Evolutionary conservation across 495 filamentous ascomycete genomes (phyloP), one percentile per base, ranked within the genome.

Genomic region (Penicillium paxilli): DNA sequence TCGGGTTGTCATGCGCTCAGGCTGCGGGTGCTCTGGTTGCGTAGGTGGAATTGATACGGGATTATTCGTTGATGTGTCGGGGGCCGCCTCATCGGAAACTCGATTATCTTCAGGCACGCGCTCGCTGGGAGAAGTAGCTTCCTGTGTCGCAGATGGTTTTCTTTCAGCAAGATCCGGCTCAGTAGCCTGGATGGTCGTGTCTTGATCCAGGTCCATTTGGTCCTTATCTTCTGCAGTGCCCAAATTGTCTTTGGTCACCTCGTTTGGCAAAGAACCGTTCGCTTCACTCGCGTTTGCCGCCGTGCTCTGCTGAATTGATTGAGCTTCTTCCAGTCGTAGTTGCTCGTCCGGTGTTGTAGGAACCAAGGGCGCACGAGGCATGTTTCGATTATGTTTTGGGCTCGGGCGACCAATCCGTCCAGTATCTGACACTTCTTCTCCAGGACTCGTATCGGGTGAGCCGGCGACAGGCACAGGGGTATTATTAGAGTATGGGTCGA

Each of bases 1-100:
- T 61, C 80, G 73, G 26, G 80, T 89, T 23, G 77, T 87, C 80
- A 84, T 85, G 48, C 79, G 75, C 62, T 82, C 82, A 19, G 76
- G 70, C 12, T 70, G 63, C 6, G 70, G 55, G 22, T 69, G 62
- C 44, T 55, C 58, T 45, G 63, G 45, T 46, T 66, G 66, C 1
- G 52, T 57, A 7, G 65, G 49, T 5, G 65, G 58, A 17, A 61
- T 63, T 6, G 53, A 25, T 23, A 49, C 52, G 19, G 59, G 49
- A 24, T 62, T 49, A 25, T 53, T 51, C 21, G 58, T 35, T 4
- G 50, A 37, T 8, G 51, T 50, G 33, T 62, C 64, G 11, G 40
- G 23, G 8, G 25, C 21, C 16, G 49, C 32, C 26, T 65, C 65
- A 10, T 33, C 56, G 26, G 46, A 26, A 19, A 59, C 37, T 6